Evolutionary conservation across 768 basidiomycete species (phyloP).

Genomic region (Calocybe cyanea): DNA sequence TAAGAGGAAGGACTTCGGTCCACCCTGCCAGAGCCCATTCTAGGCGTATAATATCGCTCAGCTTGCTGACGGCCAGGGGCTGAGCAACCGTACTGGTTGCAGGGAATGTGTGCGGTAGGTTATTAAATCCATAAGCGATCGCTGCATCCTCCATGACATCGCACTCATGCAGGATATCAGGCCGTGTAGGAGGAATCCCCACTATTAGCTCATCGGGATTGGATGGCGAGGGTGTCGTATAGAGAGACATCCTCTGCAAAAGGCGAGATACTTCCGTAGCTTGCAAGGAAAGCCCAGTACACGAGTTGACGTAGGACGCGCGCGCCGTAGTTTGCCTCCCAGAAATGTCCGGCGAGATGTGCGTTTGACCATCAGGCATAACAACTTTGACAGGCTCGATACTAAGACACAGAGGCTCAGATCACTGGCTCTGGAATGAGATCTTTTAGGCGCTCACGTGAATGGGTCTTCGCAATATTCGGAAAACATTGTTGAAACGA

Average conservation of each 20-base stretch:
- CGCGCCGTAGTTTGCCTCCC: conserved; percentile 69
- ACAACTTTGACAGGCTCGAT: conserved; percentile 91
- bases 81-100: conserved; percentile 93
- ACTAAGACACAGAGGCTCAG: conserved; percentile 34
- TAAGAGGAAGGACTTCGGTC: conserved; percentile 93
- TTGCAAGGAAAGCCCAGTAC: conserved; percentile 79
- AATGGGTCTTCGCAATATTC: conserved; percentile 92
- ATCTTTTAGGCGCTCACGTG: conserved; percentile 54
- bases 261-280: conserved; percentile 64
- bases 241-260: conserved; percentile 81
- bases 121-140: conserved; percentile 97
- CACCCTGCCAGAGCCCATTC: conserved; percentile 97
- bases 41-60: conserved; percentile 81
- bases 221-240: conserved; percentile 46
- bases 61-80: conserved; percentile 82
- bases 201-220: conserved; percentile 71
- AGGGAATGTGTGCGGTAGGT: conserved; percentile 89
- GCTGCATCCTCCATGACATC: conserved; percentile 99
- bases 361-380: conserved; percentile 69
- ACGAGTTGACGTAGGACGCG: conserved; percentile 92
- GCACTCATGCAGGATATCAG: conserved; percentile 97
- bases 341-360: conserved; percentile 79
- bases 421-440: neutral
- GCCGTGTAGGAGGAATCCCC: conserved; percentile 87
- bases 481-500: conserved; percentile 96